Evolutionary conservation across 2,329 filamentous ascomycete genomes (phyloP), one percentile per base, ranked within the genome.

Genomic region (Penicillium sp.): DNA sequence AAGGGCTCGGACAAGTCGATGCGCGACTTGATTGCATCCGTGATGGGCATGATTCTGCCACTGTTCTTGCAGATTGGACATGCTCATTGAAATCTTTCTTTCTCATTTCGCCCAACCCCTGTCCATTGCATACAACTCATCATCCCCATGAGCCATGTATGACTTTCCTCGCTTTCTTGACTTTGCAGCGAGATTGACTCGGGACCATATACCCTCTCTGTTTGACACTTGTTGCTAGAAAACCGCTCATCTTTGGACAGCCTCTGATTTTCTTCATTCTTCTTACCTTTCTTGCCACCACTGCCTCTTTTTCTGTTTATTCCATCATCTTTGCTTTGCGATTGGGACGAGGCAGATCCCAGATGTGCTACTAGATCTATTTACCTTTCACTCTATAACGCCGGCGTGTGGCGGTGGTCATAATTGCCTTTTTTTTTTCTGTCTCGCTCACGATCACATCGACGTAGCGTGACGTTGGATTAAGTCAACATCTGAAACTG

Each of bases 11-110:
- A 78, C 52, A 76, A 77, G 59, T 78, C 78, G 4, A 75, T 79
- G 72, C 72, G 75, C 63, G 79, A 81, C 64, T 65, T 81, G 59
- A 72, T 77, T 52, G 78, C 78, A 37, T 79, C 79, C 42, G 75
- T 80, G n/a, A 69, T 80, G 61, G 79, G 79, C 57, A 81, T 81
- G 79, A 74, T 80, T 34, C 55, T 81, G 57, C 79, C 79, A 12
- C 63, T 81, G 48, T 81, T 81, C 63, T 63, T 81, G 60, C 79
- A 81, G 66, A 75, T 81, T 59, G 78, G 79, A 38, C 79, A 81
- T 73, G 78, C 78, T 54, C 78, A 80, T 63, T 81, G 63, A 75
- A 31, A 47, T 12, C 38, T 28, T 20, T 25, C 25, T 31, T 28
- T 41, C 25, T 4, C 41, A 41, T 39, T 45, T 49, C 25, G 14